Base-by-base conservation (phyloP, 208 protist species). In the Porcisia deanei region DNA sequence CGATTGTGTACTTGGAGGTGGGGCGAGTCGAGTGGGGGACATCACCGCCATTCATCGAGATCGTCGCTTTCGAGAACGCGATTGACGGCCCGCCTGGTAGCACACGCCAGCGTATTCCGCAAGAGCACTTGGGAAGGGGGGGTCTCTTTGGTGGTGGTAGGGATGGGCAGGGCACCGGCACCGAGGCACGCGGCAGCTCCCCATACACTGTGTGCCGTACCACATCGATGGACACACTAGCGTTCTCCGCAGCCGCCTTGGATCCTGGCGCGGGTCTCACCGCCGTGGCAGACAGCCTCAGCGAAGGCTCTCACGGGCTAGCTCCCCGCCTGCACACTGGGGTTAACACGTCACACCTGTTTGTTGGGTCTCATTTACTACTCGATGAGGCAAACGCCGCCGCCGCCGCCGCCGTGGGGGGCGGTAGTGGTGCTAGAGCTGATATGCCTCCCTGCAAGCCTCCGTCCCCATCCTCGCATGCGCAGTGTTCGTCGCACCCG, bases 11-110 rank as follows among this genome's bases (percentile, higher is more conserved):
- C 64, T 55, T 96, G 25, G 68, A 83, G 49, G 80, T 96, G 18
- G 72, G 82, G 37, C 75, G 59, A 43, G 75, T 96, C 14, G 85
- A 91, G 69, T 96, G 92, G 92, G 92, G 92, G 16, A 90, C 76
- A 52, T 83, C 81, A 0, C 84, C 92, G 18, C 92, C 92, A 2
- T 94, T 91, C 65, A 58, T 96, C 14, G 89, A 96, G 57, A 59
- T 94, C 20, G 74, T 94, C 5, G 84, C 77, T 18, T 84, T 96
- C 45, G 85, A 92, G 49, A 85, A 94, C 63, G 92, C 92, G 7
- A 73, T 60, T 14, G 75, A 80, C 53, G 80, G 75, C 0, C 80
- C 73, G 20, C 76, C 73, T 16, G 75, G 75, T 59, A 49, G 69
- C 65, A 60, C 73, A 47, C 53, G 37, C n/a, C 22, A 47, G 30